Evolutionary conservation across 768 basidiomycete genomes (phyloP), one percentile per base, ranked within the genome.

Genomic region (Dacryopinax primogenitus): DNA sequence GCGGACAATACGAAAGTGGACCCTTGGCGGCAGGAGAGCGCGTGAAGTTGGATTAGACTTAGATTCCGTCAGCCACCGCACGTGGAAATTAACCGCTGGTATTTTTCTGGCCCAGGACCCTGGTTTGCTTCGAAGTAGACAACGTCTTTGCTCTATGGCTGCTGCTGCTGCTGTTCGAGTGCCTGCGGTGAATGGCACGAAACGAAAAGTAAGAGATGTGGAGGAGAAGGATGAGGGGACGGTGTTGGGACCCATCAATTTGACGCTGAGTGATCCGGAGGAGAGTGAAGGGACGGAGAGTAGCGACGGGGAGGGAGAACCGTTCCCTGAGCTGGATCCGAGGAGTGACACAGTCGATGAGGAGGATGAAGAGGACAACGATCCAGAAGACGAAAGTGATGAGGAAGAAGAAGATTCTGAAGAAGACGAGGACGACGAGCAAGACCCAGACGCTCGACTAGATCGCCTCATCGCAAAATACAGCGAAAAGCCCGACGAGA

Each of bases 281-380:
- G 47, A 35, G 64, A 36, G 62, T 33, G 12, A 64, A 35, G 73
- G 68, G 62, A 62, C 41, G 32, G 76, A 74, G 44, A 81, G 81
- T 16, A 83, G 84, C 71, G 83, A 82, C 63, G 83, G 80, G 33
- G 80, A 83, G 67, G 78, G 83, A 21, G 88, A 90, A 68, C 84
- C 83, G 58, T 92, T 92, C 70, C 89, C 90, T 1, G 77, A 76
- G 64, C 84, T 84, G 67, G 82, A 79, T 28, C 73, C 74, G 0
- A 74, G 76, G 33, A 74, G 75, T 16, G 76, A 70, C 23, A 74
- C 72, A 11, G 76, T 33, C 36, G 33, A 34, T 28, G 68, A 70
- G n/a, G 67, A 68, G 44, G 67, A 66, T 30, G 74, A 71, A 13
- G 69, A 67, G 23, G 70, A 68, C 23, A 71, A 73, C 26, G 73